Evolutionary conservation across 1,284 basidiomycete genomes (phyloP).

Genomic region (Ustilago hordei): DNA sequence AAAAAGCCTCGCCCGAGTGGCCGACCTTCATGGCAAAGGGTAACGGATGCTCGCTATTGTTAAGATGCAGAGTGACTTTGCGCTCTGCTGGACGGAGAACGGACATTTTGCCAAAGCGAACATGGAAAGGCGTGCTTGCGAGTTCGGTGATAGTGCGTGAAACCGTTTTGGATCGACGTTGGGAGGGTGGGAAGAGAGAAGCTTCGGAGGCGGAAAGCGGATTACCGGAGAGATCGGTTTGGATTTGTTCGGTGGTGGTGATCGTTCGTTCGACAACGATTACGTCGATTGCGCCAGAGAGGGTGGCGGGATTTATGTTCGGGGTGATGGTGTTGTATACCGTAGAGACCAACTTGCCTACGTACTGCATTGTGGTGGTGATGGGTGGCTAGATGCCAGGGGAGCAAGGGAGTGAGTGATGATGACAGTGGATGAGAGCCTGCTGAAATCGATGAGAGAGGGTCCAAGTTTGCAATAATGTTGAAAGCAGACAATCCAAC

Average conservation of each 20-base stretch:
- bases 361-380: constrained; percentile 65
- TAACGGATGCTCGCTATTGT: constrained; percentile 73
- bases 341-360: constrained; percentile 66
- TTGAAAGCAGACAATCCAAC: too few species aligned
- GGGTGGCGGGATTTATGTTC: constrained; percentile 69
- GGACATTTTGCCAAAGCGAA: constrained; percentile 97
- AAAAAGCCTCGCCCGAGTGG: constrained; percentile 98
- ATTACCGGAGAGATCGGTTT: constrained; percentile 38
- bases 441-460: neutral
- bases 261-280: constrained; percentile 72
- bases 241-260: constrained; percentile 73
- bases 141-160: constrained; percentile 73
- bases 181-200: constrained; percentile 20
- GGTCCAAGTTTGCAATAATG: too few species aligned
- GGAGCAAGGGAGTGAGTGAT: neutral
- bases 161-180: constrained; percentile 45
- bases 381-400: neutral
- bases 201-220: constrained; percentile 21
- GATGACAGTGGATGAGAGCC: neutral
- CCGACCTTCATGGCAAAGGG: constrained; percentile 99
- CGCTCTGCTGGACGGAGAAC: constrained; percentile 94
- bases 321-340: constrained; percentile 70
- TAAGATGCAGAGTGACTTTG: constrained; percentile 74
- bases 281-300: constrained; percentile 69
- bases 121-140: constrained; percentile 95